Conservation (phyloP, 495 filamentous ascomycete species). For the Penicillium parvum region DNA sequence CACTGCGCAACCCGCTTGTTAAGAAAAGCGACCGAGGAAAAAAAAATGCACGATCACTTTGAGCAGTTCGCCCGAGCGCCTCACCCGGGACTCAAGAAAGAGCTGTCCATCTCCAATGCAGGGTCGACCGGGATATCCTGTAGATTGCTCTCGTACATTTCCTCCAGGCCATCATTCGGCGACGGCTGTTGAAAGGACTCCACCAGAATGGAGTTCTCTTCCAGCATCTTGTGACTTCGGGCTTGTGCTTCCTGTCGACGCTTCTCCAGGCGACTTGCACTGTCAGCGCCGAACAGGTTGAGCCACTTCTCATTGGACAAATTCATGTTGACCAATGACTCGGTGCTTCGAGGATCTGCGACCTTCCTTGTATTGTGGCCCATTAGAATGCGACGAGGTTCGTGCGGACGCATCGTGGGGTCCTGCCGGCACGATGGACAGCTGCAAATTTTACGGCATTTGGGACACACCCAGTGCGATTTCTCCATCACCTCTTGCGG, state of each 20-base stretch:
- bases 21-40: too few species aligned
- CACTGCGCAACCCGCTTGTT: too few species aligned
- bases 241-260: constrained; percentile 48
- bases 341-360: constrained; percentile 83
- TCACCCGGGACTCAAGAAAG: constrained; percentile 4
- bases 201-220: not conserved
- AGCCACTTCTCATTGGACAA: constrained; percentile 79
- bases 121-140: constrained; percentile 49
- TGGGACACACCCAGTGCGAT: constrained; percentile 79
- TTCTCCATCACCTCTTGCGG: constrained; percentile 75
- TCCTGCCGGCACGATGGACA: constrained; percentile 68
- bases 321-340: constrained; percentile 79
- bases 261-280: constrained; percentile 44
- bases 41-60: too few species aligned
- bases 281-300: constrained; percentile 49
- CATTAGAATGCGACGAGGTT: constrained; percentile 76
- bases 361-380: constrained; percentile 86
- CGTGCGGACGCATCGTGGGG: constrained; percentile 60
- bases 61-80: not conserved
- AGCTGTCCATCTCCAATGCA: constrained; percentile 25
- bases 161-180: not conserved
- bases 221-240: constrained; percentile 8
- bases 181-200: not conserved
- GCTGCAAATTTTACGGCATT: constrained; percentile 78
- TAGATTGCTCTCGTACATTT: not conserved